A percentile compares a stretch with the other conserved stretches of the same genome.
phyloP scores from a whole-genome alignment of 495 filamentous ascomycete genomes.

The Aspergillus ellipticus region DNA sequence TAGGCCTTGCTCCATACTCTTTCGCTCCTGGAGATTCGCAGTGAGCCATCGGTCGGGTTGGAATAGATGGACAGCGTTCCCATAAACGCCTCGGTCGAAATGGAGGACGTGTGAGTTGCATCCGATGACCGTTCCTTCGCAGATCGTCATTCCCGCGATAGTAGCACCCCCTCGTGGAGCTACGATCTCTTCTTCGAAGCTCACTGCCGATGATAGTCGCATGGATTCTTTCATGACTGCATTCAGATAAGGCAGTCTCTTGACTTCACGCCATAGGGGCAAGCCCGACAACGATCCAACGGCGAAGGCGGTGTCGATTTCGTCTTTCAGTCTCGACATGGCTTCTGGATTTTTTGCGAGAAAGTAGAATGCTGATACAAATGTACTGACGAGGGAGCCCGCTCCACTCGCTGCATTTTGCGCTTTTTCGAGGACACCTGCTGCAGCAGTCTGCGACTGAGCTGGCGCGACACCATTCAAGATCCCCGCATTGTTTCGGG shows the following conservation, averaged over 20 bases:
- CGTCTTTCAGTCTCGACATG: conserved; percentile 8
- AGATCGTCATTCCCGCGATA: conserved; percentile 26
- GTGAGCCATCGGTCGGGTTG: conserved; percentile 52
- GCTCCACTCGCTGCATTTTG: background rate
- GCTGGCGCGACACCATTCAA: background rate
- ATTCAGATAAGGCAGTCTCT: conserved; percentile 16
- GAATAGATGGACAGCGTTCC: conserved; percentile 43
- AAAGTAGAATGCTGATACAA: conserved; percentile 8
- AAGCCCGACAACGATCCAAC: background rate
- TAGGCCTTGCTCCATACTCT: conserved; percentile 12
- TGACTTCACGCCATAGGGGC: conserved; percentile 12
- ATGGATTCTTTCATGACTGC: conserved; percentile 32
- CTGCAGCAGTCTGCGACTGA: background rate
- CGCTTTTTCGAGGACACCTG: background rate
- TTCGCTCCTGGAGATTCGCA: background rate
- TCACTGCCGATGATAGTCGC: conserved; percentile 23
- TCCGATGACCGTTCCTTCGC: conserved; percentile 18
- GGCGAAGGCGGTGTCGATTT: conserved; percentile 10
- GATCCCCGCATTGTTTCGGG: background rate
- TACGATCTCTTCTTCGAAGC: conserved; percentile 20
- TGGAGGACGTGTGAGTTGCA: conserved; percentile 22
- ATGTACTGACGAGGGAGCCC: background rate
- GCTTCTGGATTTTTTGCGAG: conserved; percentile 1
- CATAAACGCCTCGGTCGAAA: conserved; percentile 39
- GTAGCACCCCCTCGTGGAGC: conserved; percentile 14